A percentile compares a stretch with the other conserved stretches of the same genome.
Conservation (phyloP, 164 flowering plant genomes). For the Euptelea pleiosperma region DNA sequence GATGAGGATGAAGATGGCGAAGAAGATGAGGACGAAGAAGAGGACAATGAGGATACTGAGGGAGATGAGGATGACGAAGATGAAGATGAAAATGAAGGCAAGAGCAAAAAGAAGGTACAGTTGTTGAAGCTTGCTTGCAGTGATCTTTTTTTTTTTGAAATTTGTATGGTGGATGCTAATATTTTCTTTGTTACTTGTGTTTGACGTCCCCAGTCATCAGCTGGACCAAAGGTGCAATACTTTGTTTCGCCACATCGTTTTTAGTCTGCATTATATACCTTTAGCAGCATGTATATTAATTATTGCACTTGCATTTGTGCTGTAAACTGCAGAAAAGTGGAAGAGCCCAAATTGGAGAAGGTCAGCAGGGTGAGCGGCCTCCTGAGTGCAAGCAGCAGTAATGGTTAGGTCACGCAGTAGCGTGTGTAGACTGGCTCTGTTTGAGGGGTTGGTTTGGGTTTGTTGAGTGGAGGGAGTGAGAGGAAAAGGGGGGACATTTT, state of each 20-base stretch:
- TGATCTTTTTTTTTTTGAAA: not conserved
- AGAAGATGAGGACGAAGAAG: conserved; percentile 59
- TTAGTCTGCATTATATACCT: not conserved
- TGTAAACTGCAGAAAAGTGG: conserved; percentile 36
- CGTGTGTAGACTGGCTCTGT: conserved; percentile 2
- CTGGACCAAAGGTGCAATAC: conserved; percentile 29
- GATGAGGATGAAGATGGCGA: conserved; percentile 64
- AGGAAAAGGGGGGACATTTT: conserved; percentile 1
- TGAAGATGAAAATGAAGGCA: conserved; percentile 16
- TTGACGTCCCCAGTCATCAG: conserved; percentile 24
- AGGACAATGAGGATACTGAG: conserved; percentile 44
- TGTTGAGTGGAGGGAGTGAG: not conserved
- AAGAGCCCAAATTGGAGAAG: conserved; percentile 25
- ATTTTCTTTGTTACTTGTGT: not conserved
- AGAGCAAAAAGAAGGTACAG: conserved; percentile 44
- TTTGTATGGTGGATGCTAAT: conserved; percentile 1
- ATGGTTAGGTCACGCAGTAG: not conserved
- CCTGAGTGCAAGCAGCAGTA: conserved; percentile 61
- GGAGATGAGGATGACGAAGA: conserved; percentile 36
- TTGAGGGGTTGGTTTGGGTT: not conserved
- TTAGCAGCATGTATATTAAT: not conserved
- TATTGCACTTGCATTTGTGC: not conserved
- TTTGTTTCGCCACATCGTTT: no score
- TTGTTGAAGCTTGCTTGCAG: no score
- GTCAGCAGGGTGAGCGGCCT: conserved; percentile 40